Conservation (phyloP, 441 rosid genomes). For the Syzygium malaccense region DNA sequence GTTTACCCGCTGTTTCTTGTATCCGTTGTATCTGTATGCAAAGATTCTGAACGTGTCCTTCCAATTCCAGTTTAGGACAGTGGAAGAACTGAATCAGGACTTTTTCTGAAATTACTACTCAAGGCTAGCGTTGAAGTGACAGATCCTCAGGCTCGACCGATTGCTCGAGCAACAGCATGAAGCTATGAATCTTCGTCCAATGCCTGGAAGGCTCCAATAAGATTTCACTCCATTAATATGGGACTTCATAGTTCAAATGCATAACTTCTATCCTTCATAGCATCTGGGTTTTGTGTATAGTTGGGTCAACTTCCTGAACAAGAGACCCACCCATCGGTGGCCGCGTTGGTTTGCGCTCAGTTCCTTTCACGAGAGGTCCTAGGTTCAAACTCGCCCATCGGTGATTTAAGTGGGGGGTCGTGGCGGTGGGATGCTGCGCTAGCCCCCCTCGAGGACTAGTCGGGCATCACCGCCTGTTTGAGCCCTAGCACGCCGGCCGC, state of each 20-base stretch:
- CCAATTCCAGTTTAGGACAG: constrained; percentile 21
- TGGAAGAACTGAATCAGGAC: constrained; percentile 21
- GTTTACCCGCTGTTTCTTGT: no score
- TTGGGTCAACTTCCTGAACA: not conserved
- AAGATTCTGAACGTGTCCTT: not conserved
- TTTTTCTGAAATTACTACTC: constrained; percentile 20
- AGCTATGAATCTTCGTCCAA: constrained; percentile 2
- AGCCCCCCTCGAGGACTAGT: no score
- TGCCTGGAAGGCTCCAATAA: no score
- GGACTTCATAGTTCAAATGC: not conserved
- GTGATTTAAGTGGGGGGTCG: no score
- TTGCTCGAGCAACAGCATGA: constrained; percentile 20
- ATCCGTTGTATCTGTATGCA: not conserved
- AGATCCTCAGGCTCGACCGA: constrained; percentile 14
- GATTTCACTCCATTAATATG: no score
- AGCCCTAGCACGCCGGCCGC: no score
- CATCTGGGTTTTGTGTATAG: not conserved
- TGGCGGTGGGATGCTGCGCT: no score
- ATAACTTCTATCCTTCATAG: not conserved
- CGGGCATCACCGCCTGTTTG: no score
- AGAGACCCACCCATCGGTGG: no score
- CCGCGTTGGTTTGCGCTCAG: no score
- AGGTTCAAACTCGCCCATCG: no score
- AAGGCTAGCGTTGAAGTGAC: constrained; percentile 18
- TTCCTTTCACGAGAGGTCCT: no score